Percentiles rank a stretch among this genome's conserved stretches.
Evolutionary conservation across 2,329 filamentous ascomycete genomes (phyloP).

Genomic region (Rutstroemia sydowiana): DNA sequence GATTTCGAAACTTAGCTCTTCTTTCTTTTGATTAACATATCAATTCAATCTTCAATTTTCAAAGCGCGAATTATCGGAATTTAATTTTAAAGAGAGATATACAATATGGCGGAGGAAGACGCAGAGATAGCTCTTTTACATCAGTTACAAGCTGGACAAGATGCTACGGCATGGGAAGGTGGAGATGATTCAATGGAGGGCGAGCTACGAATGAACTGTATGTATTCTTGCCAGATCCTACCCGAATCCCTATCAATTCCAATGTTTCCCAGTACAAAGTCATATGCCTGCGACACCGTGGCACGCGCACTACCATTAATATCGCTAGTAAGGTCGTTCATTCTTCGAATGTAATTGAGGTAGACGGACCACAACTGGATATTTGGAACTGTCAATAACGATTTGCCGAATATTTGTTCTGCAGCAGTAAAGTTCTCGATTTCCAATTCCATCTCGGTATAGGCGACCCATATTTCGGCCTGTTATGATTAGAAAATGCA

Average conservation of each 20-base stretch:
- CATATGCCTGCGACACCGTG: constrained; percentile 79
- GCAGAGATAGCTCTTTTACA: constrained; percentile 32
- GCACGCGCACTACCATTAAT: constrained; percentile 67
- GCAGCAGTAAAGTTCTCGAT: constrained; percentile 74
- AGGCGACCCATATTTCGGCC: constrained; percentile 88
- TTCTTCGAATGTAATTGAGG: constrained; percentile 86
- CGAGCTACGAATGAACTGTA: constrained; percentile 83
- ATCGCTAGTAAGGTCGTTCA: constrained; percentile 81
- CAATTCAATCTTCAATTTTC: neutral
- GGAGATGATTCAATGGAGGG: constrained; percentile 39
- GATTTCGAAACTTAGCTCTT: neutral
- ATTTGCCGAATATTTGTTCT: constrained; percentile 76
- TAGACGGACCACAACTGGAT: constrained; percentile 89
- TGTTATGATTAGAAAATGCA: constrained; percentile 38
- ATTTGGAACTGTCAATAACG: constrained; percentile 70
- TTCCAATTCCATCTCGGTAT: constrained; percentile 82
- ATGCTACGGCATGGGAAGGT: constrained; percentile 26
- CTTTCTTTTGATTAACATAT: neutral
- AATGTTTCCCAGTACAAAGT: constrained; percentile 83
- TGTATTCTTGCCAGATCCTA: constrained; percentile 87
- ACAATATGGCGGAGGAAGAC: constrained; percentile 31
- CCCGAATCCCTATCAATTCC: constrained; percentile 89
- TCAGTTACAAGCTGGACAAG: constrained; percentile 31
- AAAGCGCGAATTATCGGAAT: neutral
- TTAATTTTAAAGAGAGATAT: constrained; percentile 2